Evolutionary conservation across 257 asterid genomes (phyloP).

Genomic region (Euphrasia confusa): DNA sequence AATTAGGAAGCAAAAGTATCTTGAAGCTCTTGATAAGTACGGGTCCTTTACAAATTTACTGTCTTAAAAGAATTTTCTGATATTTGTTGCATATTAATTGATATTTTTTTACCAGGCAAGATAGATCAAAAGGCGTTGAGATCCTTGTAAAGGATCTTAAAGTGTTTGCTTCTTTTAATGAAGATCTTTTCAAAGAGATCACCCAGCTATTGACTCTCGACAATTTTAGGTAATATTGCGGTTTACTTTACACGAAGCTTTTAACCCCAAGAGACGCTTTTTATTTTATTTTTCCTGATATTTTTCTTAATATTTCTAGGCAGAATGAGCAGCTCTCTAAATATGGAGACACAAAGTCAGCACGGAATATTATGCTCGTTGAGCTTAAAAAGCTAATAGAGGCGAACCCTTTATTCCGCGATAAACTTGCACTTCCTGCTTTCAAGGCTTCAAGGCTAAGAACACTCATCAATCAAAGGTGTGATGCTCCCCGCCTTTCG

Average conservation of each 20-base stretch:
- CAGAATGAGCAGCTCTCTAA: slow-evolving; percentile 97
- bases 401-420: slow-evolving; percentile 95
- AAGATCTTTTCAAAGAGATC: slow-evolving; percentile 94
- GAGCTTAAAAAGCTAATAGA: slow-evolving; percentile 93
- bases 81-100: slow-evolving; percentile 12
- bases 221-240: slow-evolving; percentile 72
- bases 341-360: slow-evolving; percentile 94
- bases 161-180: slow-evolving; percentile 93
- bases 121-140: slow-evolving; percentile 92
- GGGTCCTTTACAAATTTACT: slow-evolving; percentile 19
- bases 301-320: slow-evolving; percentile 40
- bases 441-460: slow-evolving; percentile 90
- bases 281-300: not conserved
- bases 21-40: slow-evolving; percentile 95
- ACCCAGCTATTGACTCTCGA: slow-evolving; percentile 78
- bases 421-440: slow-evolving; percentile 75
- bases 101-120: slow-evolving; percentile 51
- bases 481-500: not conserved
- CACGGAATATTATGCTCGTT: slow-evolving; percentile 85
- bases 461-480: slow-evolving; percentile 98
- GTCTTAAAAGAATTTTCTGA: not conserved
- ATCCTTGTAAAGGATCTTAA: slow-evolving; percentile 96
- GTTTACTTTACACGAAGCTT: slow-evolving; percentile 6
- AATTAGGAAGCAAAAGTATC: slow-evolving; percentile 97
- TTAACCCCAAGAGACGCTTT: no score